Base-by-base conservation (phyloP, 2,329 filamentous ascomycete species). In the Trichoderma citrinoviride region DNA sequence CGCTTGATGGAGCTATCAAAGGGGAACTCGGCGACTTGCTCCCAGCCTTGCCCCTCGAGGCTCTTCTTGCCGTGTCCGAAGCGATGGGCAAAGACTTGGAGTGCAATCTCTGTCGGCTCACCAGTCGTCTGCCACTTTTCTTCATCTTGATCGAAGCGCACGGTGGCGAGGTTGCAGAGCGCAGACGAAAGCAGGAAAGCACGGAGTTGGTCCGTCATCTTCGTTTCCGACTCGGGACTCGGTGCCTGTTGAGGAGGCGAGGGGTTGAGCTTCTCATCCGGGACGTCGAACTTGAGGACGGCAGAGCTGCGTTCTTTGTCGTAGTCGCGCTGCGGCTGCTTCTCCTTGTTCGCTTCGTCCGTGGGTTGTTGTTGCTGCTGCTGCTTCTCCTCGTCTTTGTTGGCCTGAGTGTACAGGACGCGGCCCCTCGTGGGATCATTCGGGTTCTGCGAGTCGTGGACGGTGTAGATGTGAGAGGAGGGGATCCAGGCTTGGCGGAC, bases 1-100 rank as follows among this genome's bases (percentile, higher is more conserved):
- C 88, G 87, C 82, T 93, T 93, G 73, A 92, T 86, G 70, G 83
- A 84, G 64, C 88, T 91, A 75, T 93, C 90, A 71, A 93, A 93
- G n/a, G 90, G 89, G 67, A 90, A 91, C 71, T 93, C 90, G 60
- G 87, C 84, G 1, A 88, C 75, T 70, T 88, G 83, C 68, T 83
- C 83, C 86, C 87, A 89, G n/a, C 83, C 83, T 5, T 78, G 73
- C 3, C 71, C 75, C 64, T 83, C 81, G 2, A 87, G 76, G 1
- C 74, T 71, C 71, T 83, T 84, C 74, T 86, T 87, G 46, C 85
- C 84, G 25, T 79, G 79, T 52, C 82, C 79, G 73, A 92, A 91
- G 44, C 90, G 87, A 70, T 87, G 85, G 2, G 90, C 84, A 70
- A 93, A 90, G 7, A 93, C 88, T 69, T 92, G 89, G 6, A 93